Conservation (phyloP, 73 alveolate species). For the Symbiodinium pilosum region DNA sequence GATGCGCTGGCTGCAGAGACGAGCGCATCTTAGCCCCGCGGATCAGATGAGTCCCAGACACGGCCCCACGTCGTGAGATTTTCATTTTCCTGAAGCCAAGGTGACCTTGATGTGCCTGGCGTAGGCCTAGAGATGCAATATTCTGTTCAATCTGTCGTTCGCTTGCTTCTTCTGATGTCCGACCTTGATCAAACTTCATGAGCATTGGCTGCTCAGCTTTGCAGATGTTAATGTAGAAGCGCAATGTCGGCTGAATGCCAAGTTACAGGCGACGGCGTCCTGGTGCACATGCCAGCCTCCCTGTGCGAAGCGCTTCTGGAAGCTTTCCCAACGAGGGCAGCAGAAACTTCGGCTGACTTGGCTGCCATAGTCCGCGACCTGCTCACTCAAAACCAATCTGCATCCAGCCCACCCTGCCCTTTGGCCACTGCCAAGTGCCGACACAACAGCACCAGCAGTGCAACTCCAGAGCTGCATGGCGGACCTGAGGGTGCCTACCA, state of each 20-base stretch:
- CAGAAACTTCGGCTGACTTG: neutral
- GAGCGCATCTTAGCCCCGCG: neutral
- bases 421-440: neutral
- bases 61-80: too few species aligned
- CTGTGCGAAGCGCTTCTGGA: neutral
- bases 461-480: conserved; percentile 40
- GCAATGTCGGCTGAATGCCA: neutral
- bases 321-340: neutral
- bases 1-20: conserved; percentile 14
- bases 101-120: too few species aligned
- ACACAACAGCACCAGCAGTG: neutral
- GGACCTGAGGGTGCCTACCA: conserved; percentile 54
- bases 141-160: too few species aligned
- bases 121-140: too few species aligned
- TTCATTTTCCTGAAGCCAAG: too few species aligned
- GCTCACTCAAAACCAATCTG: neutral
- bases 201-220: too few species aligned
- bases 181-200: too few species aligned
- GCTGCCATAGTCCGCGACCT: neutral
- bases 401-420: neutral
- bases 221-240: too few species aligned
- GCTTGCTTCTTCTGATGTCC: too few species aligned
- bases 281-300: neutral
- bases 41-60: too few species aligned
- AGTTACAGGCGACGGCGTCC: neutral